Evolutionary conservation across 2,329 filamentous ascomycete genomes (phyloP), one percentile per base, ranked within the genome.

Genomic region (Fusarium buharicum): DNA sequence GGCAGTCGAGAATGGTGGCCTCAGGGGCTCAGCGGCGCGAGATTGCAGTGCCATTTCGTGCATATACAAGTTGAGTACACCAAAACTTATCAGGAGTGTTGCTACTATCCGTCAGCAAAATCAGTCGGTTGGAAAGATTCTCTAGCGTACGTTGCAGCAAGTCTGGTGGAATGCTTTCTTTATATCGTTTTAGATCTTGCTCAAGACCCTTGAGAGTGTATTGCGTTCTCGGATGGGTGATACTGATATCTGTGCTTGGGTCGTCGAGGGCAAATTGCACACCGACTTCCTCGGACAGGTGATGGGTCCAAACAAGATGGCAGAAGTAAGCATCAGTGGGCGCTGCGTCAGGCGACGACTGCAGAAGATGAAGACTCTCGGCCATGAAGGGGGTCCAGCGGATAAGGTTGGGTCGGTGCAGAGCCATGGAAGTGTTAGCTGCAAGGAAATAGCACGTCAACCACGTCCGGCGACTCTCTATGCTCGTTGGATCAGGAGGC

Each of bases 21-120:
- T 76, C 67, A 84, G 78, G 60, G 85, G 83, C 48, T 90, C 87
- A 9, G 86, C 79, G 17, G 78, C 80, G 51, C 90, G 86, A 9
- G 84, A 80, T 62, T 91, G 87, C 62, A 93, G 84, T 3, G 85
- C 87, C 50, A 91, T 85, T 74, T 93, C 91, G 72, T 93, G 89
- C 78, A 93, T 87, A 71, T 90, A 92, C 4, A 93, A 78, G 59
- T 82, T 89, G 31, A 91, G 73, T 2, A 89, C 83, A 62, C 88
- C 80, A 64, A 91, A 87, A 58, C 84, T 84, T 64, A 92, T 82
- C 16, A 79, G 77, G 40, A 92, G 78, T 0, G 85, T 81, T n/a
- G 84, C 88, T 88, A 12, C 49, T 57, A 24, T 31, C 16, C 18
- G 53, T 71, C 33, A 72, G 68, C 33, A 28, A 33, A 39, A 34